A percentile compares a stretch with the other conserved stretches of the same genome.
Conservation (phyloP, 306 rosid species). For the Ochetophila trinervis region DNA sequence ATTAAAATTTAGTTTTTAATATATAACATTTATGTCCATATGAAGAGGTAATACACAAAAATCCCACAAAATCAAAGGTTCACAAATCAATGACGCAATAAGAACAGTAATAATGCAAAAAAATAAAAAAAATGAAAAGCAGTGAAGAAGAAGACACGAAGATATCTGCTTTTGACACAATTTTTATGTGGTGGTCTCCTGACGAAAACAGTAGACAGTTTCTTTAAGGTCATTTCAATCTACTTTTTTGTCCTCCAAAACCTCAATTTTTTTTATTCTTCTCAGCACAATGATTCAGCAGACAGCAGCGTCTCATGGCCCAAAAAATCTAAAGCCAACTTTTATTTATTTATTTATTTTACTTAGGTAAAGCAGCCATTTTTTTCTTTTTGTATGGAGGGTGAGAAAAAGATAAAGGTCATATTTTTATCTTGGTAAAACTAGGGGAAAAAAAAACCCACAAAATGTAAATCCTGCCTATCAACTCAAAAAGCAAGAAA, state of each 20-base stretch:
- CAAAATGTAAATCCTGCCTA: too few relatives aligned
- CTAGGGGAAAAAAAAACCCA: too few relatives aligned
- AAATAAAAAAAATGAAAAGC: neutral
- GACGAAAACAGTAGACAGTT: neutral
- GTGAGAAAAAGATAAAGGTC: too few relatives aligned
- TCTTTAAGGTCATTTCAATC: neutral
- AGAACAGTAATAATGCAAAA: neutral
- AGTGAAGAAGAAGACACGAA: conserved; percentile 5
- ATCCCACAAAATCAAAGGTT: neutral
- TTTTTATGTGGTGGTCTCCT: neutral
- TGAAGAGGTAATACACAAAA: too few relatives aligned
- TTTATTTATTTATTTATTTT: too few relatives aligned
- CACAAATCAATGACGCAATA: conserved; percentile 9
- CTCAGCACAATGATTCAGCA: neutral
- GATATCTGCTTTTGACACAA: conserved; percentile 8
- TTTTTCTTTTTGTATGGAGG: too few relatives aligned
- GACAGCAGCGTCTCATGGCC: neutral
- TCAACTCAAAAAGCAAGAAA: too few relatives aligned
- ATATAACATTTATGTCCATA: too few relatives aligned
- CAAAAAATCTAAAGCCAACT: neutral
- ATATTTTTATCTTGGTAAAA: too few relatives aligned
- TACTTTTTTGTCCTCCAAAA: neutral
- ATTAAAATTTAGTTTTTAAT: too few relatives aligned
- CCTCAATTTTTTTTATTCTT: neutral
- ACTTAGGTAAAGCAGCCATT: too few relatives aligned